Evolutionary conservation across 352 stramenopile genomes (phyloP).

Genomic region (Aphanomyces astaci): DNA sequence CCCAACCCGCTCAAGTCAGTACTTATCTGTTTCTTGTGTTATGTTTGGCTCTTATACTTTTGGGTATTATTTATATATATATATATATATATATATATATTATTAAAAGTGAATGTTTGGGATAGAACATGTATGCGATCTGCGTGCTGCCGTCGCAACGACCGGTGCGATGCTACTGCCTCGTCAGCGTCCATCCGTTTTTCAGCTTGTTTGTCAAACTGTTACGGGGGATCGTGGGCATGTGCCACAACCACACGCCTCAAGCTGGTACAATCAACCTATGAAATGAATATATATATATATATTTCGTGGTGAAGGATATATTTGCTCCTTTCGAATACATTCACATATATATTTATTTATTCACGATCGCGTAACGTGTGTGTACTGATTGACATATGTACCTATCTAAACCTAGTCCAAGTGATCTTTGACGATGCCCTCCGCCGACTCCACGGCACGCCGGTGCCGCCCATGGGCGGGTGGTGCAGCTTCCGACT

Average conservation of each 20-base stretch:
- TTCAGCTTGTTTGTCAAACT: constrained; percentile 83
- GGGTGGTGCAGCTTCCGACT: constrained; percentile 63
- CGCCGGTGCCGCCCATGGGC: constrained; percentile 62
- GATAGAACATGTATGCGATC: constrained; percentile 22
- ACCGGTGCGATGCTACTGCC: constrained; percentile 48
- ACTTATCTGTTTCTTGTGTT: no score
- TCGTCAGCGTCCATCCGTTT: constrained; percentile 69
- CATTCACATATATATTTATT: no score
- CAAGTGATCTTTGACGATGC: constrained; percentile 52
- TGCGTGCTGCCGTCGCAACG: constrained; percentile 23
- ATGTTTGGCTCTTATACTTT: no score
- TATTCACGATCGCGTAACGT: not conserved
- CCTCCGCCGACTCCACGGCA: constrained; percentile 48
- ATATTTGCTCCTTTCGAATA: no score
- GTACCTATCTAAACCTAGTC: constrained; percentile 27
- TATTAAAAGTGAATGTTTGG: no score
- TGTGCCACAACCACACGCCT: constrained; percentile 44
- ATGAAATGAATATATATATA: constrained; percentile 1
- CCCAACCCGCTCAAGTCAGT: constrained; percentile 50
- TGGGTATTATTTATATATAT: no score
- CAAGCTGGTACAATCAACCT: constrained; percentile 33
- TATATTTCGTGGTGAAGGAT: not conserved
- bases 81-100: no score
- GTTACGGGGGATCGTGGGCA: constrained; percentile 57
- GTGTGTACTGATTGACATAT: constrained; percentile 26